Percentiles rank a stretch among this genome's conserved stretches.
Conservation (phyloP, 805 yeast genomes). For the Suhomyces xylopsoci region DNA sequence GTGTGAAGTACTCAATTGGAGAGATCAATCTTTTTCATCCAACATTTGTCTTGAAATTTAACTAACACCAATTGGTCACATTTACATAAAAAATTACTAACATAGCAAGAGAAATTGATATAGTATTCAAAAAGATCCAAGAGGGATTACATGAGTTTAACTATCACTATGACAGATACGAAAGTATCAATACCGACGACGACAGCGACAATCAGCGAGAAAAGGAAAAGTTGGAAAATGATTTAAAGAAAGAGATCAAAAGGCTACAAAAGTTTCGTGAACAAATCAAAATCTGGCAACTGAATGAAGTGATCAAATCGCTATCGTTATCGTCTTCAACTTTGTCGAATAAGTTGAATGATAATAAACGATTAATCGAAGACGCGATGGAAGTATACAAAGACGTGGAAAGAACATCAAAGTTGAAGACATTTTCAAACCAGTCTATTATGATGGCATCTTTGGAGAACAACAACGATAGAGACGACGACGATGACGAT, state of each 20-base stretch:
- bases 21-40: not conserved
- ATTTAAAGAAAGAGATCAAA: conserved; percentile 45
- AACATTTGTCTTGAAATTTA: not conserved
- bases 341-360: conserved; percentile 25
- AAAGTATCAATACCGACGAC: conserved; percentile 26
- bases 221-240: conserved; percentile 41
- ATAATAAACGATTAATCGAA: conserved; percentile 38
- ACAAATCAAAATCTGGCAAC: conserved; percentile 46
- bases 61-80: not conserved
- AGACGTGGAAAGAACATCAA: conserved; percentile 41
- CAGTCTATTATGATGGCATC: conserved; percentile 46
- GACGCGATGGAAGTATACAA: conserved; percentile 47
- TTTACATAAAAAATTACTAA: not conserved
- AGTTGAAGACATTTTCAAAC: conserved; percentile 44
- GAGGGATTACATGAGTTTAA: conserved; percentile 46
- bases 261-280: conserved; percentile 45
- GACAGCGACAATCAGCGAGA: conserved; percentile 43
- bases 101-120: conserved; percentile 12
- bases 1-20: not conserved
- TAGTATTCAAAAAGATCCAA: conserved; percentile 41
- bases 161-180: conserved; percentile 43
- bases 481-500: conserved; percentile 27
- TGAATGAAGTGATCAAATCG: conserved; percentile 19
- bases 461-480: conserved; percentile 25
- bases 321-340: conserved; percentile 10